These are phyloP conservation scores for Vachellia pachyceras DNA, from an alignment of 306 rosid species.

Conservation along the genomic window DNA sequence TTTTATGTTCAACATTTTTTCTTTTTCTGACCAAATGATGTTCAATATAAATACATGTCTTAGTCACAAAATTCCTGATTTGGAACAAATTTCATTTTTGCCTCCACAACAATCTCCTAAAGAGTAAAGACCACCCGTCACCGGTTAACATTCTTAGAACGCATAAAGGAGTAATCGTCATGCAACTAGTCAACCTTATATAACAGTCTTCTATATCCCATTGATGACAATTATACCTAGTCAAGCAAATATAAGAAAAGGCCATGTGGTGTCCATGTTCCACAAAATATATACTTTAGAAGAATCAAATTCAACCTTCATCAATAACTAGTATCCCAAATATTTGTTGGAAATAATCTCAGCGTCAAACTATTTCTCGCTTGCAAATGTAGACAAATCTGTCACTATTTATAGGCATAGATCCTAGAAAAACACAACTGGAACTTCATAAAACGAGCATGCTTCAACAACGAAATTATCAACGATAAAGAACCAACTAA, in stretches of 20 bases:
- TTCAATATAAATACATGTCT: background rate
- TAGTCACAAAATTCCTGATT: background rate
- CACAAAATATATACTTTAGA: slow-evolving; percentile 14
- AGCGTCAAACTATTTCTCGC: background rate
- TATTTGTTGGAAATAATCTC: background rate
- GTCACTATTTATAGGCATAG: background rate
- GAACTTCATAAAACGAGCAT: background rate
- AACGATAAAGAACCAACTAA: background rate
- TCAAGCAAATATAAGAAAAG: background rate
- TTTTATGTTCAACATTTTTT: background rate
- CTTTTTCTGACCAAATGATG: too few species aligned
- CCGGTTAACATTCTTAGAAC: background rate
- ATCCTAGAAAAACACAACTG: slow-evolving; percentile 25
- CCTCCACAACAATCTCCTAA: background rate
- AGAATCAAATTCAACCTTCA: slow-evolving; percentile 16
- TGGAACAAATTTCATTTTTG: background rate
- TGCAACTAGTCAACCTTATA: slow-evolving; percentile 2
- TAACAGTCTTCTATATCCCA: background rate
- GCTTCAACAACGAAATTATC: slow-evolving; percentile 2
- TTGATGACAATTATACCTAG: background rate
- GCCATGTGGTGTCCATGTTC: slow-evolving; percentile 7
- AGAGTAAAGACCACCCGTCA: background rate
- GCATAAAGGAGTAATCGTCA: background rate
- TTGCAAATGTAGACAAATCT: background rate
- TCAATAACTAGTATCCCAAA: slow-evolving; percentile 10